A percentile compares a stretch with the other conserved stretches of the same genome.
Conservation (phyloP, 2,329 filamentous ascomycete genomes). For the Bipolaris victoriae region DNA sequence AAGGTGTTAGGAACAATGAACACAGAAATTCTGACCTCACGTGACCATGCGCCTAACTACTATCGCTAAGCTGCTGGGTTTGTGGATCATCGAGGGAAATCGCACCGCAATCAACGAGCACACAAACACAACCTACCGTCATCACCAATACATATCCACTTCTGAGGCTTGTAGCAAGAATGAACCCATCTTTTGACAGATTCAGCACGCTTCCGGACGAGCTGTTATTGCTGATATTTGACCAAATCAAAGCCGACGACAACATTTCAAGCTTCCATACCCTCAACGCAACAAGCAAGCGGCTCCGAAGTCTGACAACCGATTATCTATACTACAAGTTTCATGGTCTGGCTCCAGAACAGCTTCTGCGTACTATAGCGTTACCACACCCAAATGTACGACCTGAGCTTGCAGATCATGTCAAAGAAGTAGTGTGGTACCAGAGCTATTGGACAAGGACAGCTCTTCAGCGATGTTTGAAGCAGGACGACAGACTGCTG, state of each 20-base stretch:
- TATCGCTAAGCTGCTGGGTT: too few species aligned
- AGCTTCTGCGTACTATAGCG: constrained; percentile 13
- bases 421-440: constrained; percentile 14
- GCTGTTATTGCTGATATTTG: constrained; percentile 9
- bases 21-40: too few species aligned
- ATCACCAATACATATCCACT: neutral
- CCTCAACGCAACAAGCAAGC: constrained; percentile 10
- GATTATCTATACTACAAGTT: constrained; percentile 10
- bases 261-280: constrained; percentile 3
- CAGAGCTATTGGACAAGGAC: neutral
- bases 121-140: neutral
- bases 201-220: constrained; percentile 14
- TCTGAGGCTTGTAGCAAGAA: neutral
- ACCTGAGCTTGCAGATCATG: neutral
- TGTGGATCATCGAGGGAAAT: neutral
- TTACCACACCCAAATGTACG: neutral
- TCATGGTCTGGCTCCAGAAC: constrained; percentile 5
- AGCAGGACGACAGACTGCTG: neutral
- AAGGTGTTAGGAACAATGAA: too few species aligned
- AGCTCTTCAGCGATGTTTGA: neutral
- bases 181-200: neutral
- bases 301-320: constrained; percentile 10
- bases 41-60: too few species aligned
- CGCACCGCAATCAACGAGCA: neutral
- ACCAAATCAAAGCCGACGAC: constrained; percentile 5